Conservation (phyloP, 2,329 filamentous ascomycete species). For the Phaeosphaeria sp. region DNA sequence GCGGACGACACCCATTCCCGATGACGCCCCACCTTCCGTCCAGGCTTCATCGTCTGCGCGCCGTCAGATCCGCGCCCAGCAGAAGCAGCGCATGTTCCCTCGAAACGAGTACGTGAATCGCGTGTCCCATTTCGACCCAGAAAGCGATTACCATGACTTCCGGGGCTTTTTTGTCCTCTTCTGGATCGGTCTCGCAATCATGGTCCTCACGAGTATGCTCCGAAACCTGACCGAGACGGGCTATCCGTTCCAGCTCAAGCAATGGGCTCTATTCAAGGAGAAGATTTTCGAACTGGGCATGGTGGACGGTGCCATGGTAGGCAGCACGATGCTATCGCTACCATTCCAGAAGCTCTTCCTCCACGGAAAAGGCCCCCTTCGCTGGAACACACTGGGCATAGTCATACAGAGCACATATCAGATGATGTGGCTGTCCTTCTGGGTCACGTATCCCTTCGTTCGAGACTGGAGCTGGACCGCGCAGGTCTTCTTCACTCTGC, state of each 20-base stretch:
- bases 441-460: conserved; percentile 84
- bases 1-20: conserved; percentile 80
- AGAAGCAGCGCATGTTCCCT: conserved; percentile 85
- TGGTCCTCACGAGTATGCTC: conserved; percentile 93
- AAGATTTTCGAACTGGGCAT: conserved; percentile 88
- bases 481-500: conserved; percentile 91
- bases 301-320: conserved; percentile 86
- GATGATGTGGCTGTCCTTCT: conserved; percentile 76
- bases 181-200: conserved; percentile 95
- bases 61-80: conserved; percentile 81
- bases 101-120: conserved; percentile 90
- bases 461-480: conserved; percentile 96
- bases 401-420: conserved; percentile 85
- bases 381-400: conserved; percentile 81
- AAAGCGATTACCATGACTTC: conserved; percentile 92
- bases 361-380: conserved; percentile 62
- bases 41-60: conserved; percentile 85
- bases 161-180: conserved; percentile 97
- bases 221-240: conserved; percentile 95
- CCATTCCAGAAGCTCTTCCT: conserved; percentile 76
- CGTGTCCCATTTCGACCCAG: conserved; percentile 93
- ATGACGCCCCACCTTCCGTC: conserved; percentile 91
- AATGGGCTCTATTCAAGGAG: conserved; percentile 86
- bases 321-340: conserved; percentile 72
- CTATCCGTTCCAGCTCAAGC: conserved; percentile 80